Conservation (phyloP, 2,329 filamentous ascomycete genomes). For the Nemania sp. region DNA sequence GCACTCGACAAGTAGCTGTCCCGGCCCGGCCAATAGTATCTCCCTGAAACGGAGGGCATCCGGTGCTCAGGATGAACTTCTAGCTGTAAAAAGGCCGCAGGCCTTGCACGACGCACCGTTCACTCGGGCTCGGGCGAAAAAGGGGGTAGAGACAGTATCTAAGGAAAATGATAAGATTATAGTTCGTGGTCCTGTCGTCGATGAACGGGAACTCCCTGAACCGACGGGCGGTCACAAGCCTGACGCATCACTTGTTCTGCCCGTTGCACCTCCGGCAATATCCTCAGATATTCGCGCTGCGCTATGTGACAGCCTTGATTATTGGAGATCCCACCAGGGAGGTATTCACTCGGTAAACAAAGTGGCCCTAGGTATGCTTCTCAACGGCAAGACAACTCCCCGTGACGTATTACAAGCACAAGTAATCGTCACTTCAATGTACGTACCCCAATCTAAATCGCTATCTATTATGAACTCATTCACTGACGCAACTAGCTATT, state of each 20-base stretch:
- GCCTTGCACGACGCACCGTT: too few species aligned
- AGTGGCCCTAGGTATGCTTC: slow-evolving; percentile 59
- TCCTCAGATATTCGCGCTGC: slow-evolving; percentile 62
- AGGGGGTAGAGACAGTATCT: too few species aligned
- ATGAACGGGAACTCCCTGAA: too few species aligned
- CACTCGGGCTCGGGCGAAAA: too few species aligned
- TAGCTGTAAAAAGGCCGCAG: too few species aligned
- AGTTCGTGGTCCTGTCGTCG: too few species aligned
- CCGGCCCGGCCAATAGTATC: too few species aligned
- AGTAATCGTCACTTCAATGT: slow-evolving; percentile 66
- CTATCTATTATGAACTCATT: background rate
- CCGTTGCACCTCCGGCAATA: slow-evolving; percentile 47
- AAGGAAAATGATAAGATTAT: too few species aligned
- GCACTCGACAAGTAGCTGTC: too few species aligned
- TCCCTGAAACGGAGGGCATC: too few species aligned
- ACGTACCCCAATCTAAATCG: slow-evolving; percentile 35
- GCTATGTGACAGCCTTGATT: slow-evolving; percentile 65
- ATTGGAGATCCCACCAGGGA: slow-evolving; percentile 64
- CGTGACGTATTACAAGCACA: slow-evolving; percentile 63
- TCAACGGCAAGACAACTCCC: slow-evolving; percentile 56
- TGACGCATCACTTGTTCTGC: background rate
- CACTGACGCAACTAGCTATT: slow-evolving; percentile 3
- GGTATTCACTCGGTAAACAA: slow-evolving; percentile 57
- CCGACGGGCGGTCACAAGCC: background rate
- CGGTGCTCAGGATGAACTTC: too few species aligned